phyloP scores from a whole-genome alignment of 192 early-diverging fungal genomes.

The Mortierella hygrophila region DNA sequence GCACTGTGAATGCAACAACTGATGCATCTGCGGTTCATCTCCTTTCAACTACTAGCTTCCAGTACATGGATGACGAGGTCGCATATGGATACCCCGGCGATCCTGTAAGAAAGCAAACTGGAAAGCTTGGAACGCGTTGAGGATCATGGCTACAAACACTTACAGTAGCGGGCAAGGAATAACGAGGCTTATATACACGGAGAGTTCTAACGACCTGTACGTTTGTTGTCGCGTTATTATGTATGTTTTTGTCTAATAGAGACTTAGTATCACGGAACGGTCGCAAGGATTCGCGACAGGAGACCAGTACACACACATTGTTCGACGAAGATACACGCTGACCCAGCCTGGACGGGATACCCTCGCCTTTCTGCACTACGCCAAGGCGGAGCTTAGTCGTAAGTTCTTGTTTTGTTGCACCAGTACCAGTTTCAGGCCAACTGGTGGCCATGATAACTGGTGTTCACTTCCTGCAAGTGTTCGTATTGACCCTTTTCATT shows the following conservation, averaged over 20 bases:
- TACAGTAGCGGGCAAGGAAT: background rate
- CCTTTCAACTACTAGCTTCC: conserved; percentile 24
- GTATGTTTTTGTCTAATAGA: conserved; percentile 16
- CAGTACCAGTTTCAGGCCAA: background rate
- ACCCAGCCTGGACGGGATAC: conserved; percentile 44
- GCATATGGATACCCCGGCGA: conserved; percentile 18
- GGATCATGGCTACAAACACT: background rate
- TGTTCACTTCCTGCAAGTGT: background rate
- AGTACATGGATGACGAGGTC: conserved; percentile 54
- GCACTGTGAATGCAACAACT: background rate
- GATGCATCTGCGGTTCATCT: background rate
- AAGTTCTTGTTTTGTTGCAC: conserved; percentile 1
- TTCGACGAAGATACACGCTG: conserved; percentile 50
- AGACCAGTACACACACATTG: conserved; percentile 52
- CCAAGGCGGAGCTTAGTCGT: conserved; percentile 45
- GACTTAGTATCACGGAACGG: conserved; percentile 52
- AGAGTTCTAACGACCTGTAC: background rate
- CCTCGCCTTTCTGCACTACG: conserved; percentile 52
- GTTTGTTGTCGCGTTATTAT: background rate
- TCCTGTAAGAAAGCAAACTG: conserved; percentile 22
- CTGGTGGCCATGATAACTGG: background rate
- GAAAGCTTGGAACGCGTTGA: background rate
- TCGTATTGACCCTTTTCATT: background rate
- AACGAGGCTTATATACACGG: background rate
- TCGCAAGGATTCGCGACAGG: conserved; percentile 49